These are phyloP conservation scores for Closterium sp. DNA, from an alignment of 139 green algal genomes.

Conservation along the genomic window DNA sequence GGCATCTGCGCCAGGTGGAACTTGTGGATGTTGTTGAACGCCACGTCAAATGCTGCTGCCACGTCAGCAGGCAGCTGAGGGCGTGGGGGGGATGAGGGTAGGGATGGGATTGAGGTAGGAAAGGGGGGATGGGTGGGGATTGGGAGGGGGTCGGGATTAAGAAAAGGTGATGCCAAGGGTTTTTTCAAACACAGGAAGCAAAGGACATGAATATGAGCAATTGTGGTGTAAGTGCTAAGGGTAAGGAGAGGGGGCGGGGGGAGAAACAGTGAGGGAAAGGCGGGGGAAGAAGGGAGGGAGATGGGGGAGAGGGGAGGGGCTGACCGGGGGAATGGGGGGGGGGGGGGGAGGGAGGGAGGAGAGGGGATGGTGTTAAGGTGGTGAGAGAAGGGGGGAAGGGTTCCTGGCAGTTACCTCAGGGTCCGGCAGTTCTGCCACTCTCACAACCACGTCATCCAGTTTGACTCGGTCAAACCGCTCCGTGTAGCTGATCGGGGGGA, in stretches of 20 bases:
- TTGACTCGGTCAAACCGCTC: constrained; percentile 86
- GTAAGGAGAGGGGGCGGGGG: no score
- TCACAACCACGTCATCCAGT: constrained; percentile 69
- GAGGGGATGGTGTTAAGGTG: not conserved
- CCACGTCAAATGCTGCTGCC: constrained; percentile 83
- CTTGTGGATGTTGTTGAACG: constrained; percentile 87
- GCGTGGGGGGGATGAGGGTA: no score
- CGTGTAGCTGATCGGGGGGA: constrained; percentile 64
- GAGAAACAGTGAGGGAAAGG: not conserved
- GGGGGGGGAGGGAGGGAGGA: no score
- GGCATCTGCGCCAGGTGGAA: constrained; percentile 89
- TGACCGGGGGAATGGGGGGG: no score
- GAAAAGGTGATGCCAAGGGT: no score
- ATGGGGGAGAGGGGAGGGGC: not conserved
- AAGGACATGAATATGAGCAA: no score
- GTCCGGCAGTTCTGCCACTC: constrained; percentile 62
- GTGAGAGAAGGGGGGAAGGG: no score
- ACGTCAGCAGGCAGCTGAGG: constrained; percentile 68
- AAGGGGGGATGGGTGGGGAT: not conserved
- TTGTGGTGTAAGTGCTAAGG: not conserved
- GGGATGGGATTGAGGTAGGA: not conserved
- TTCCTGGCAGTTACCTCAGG: no score
- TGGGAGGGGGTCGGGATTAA: not conserved
- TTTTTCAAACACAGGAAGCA: no score
- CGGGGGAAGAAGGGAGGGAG: not conserved